These are phyloP conservation scores for Acanthochlamys bracteata DNA, from an alignment of 106 monocot genomes.

Conservation along the genomic window DNA sequence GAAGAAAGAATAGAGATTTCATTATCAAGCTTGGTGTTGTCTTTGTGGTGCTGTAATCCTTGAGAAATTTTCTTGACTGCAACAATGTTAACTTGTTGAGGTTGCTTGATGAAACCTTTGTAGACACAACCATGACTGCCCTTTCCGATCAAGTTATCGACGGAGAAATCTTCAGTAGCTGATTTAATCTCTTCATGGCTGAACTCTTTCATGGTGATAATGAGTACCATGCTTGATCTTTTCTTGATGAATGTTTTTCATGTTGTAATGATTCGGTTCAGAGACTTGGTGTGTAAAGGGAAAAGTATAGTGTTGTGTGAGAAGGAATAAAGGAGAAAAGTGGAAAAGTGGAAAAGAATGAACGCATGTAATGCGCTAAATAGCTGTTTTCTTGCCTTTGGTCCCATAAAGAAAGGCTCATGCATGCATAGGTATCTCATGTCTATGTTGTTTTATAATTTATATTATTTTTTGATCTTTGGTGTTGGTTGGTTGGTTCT, in stretches of 20 bases:
- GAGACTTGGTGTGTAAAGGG: neutral
- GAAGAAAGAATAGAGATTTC: constrained; percentile 58
- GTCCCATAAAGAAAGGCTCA: constrained; percentile 8
- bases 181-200: constrained; percentile 46
- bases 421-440: too few species aligned
- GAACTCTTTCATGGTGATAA: constrained; percentile 48
- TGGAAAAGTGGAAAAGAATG: constrained; percentile 4
- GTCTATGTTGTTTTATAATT: too few species aligned
- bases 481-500: too few species aligned
- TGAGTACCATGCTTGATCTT: neutral
- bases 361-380: constrained; percentile 4
- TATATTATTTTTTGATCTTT: too few species aligned
- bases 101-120: constrained; percentile 31
- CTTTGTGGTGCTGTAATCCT: neutral
- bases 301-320: neutral
- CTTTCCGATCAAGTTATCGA: constrained; percentile 58
- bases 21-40: constrained; percentile 35
- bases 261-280: neutral
- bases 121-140: constrained; percentile 91
- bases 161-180: constrained; percentile 55
- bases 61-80: constrained; percentile 46
- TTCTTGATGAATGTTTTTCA: neutral
- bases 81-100: constrained; percentile 6
- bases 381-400: constrained; percentile 5
- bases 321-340: constrained; percentile 10